phyloP scores from a whole-genome alignment of 768 basidiomycete genomes.

The Tricholoma hemisulphureum region DNA sequence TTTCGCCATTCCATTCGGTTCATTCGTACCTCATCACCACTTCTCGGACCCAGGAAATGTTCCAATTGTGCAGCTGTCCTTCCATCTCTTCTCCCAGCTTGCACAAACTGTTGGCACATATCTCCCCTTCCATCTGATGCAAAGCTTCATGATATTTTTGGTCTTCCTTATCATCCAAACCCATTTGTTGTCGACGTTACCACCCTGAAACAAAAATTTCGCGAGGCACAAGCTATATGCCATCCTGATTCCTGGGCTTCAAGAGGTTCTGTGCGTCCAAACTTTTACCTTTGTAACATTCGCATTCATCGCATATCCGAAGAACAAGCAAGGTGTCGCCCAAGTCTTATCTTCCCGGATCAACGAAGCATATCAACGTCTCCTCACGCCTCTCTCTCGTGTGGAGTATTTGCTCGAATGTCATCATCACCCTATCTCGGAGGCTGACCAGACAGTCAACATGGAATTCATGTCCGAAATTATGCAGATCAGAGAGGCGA shows the following conservation, averaged over 20 bases:
- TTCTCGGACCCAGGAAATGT: conserved; percentile 36
- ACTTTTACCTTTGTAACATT: background rate
- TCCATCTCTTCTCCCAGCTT: conserved; percentile 70
- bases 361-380: conserved; percentile 79
- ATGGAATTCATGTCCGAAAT: conserved; percentile 69
- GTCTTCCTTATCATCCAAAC: conserved; percentile 58
- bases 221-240: conserved; percentile 68
- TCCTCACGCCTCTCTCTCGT: conserved; percentile 70
- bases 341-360: conserved; percentile 68
- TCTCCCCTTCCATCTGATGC: conserved; percentile 51
- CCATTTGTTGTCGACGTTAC: conserved; percentile 67
- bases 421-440: conserved; percentile 57
- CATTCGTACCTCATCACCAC: conserved; percentile 4
- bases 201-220: conserved; percentile 63
- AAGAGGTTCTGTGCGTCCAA: conserved; percentile 52
- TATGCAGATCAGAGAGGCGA: conserved; percentile 73
- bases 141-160: conserved; percentile 69
- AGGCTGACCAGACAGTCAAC: conserved; percentile 73
- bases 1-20: background rate
- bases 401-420: conserved; percentile 77
- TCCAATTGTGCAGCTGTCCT: conserved; percentile 61
- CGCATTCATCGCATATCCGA: conserved; percentile 7
- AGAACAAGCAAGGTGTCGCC: conserved; percentile 61
- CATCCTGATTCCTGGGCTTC: conserved; percentile 88
- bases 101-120: conserved; percentile 69